A percentile compares a stretch with the other conserved stretches of the same genome.
These are phyloP conservation scores for Solanum arcanum DNA, from an alignment of 257 asterid species.

Conservation along the genomic window DNA sequence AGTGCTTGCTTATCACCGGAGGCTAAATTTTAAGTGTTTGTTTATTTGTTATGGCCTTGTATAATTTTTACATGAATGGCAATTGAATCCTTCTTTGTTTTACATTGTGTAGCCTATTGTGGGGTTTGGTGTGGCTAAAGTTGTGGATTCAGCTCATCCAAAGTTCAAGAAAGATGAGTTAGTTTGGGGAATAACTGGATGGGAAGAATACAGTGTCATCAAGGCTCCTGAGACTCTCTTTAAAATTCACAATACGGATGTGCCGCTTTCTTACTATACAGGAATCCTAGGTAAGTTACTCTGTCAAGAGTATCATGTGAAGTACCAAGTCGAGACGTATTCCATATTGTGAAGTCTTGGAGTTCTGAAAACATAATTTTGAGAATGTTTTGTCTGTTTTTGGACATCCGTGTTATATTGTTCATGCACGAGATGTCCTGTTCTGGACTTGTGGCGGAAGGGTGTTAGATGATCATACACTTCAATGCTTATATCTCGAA, in stretches of 20 bases:
- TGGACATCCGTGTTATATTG: not conserved
- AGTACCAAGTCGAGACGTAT: not conserved
- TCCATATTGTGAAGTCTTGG: not conserved
- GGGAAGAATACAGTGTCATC: slow-evolving; percentile 10
- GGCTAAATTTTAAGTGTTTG: not conserved
- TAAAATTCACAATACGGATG: slow-evolving; percentile 2
- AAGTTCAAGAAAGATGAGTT: slow-evolving; percentile 10
- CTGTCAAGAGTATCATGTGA: not conserved
- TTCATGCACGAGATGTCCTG: not conserved
- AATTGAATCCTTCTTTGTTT: too few species aligned
- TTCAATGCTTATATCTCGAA: not conserved
- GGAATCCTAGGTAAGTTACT: slow-evolving; percentile 6
- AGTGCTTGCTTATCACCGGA: not conserved
- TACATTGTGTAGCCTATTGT: not conserved
- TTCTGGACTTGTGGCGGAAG: not conserved
- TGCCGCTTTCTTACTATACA: slow-evolving; percentile 7
- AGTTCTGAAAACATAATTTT: not conserved
- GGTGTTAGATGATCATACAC: not conserved
- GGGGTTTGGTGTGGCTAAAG: slow-evolving; percentile 8
- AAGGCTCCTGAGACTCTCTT: not conserved
- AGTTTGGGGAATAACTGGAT: slow-evolving; percentile 10
- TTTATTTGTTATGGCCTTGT: not conserved
- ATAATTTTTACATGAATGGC: not conserved
- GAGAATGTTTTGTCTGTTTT: not conserved
- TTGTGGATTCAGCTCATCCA: slow-evolving; percentile 4